Conservation (phyloP, 108 stramenopile species). For the Schizochytrium sp. region DNA sequence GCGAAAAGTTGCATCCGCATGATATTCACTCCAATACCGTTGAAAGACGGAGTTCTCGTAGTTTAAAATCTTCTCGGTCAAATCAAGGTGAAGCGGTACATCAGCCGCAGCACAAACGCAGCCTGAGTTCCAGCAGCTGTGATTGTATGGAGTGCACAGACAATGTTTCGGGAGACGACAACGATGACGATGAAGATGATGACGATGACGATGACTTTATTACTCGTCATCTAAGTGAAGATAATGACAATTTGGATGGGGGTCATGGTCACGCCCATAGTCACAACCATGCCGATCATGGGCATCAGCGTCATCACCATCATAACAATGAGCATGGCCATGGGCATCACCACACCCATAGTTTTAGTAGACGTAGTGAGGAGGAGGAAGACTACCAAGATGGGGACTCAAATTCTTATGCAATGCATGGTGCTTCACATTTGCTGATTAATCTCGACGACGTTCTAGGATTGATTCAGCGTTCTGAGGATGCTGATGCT, state of each 20-base stretch:
- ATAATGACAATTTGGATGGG: neutral
- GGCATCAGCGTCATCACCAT: neutral
- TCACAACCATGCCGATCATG: conserved; percentile 9
- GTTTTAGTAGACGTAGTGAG: neutral
- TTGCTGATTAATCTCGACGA: neutral
- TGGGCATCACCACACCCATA: neutral
- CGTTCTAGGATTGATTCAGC: neutral
- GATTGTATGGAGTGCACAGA: neutral
- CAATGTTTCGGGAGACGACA: neutral
- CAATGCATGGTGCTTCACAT: neutral
- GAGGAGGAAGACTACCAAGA: neutral
- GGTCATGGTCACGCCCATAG: conserved; percentile 11
- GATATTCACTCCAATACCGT: neutral
- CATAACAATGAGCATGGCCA: neutral
- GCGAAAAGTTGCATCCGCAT: neutral
- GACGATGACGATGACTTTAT: neutral
- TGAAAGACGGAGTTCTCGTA: neutral
- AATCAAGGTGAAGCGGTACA: neutral
- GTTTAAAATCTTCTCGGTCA: conserved; percentile 5
- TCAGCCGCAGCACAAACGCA: neutral
- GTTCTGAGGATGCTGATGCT: conserved; percentile 24
- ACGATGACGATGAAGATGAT: conserved; percentile 6
- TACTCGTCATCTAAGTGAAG: neutral
- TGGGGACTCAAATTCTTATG: neutral
- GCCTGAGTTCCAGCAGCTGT: neutral